Conservation (phyloP, 1,139 yeast species). For the Suhomyces anneliseae region DNA sequence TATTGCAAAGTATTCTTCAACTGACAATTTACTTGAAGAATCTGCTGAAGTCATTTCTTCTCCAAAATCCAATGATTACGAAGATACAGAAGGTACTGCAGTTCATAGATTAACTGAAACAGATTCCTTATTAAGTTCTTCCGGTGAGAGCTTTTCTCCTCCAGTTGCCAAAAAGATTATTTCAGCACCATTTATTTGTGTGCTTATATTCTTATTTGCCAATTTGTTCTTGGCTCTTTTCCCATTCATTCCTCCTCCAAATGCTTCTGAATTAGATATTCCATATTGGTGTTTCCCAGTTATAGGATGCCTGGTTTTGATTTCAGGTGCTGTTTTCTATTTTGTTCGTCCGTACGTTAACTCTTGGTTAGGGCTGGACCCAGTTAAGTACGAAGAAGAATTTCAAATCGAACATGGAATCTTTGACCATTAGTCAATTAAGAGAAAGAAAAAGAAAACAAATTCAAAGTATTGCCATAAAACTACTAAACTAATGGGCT, state of each 20-base stretch:
- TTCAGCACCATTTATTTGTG: slow-evolving; percentile 33
- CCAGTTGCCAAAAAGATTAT: slow-evolving; percentile 10
- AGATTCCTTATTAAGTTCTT: slow-evolving; percentile 4
- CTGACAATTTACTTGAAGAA: neutral
- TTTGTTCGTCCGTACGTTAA: slow-evolving; percentile 11
- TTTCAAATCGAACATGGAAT: neutral
- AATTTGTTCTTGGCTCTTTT: slow-evolving; percentile 55
- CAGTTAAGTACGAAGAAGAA: slow-evolving; percentile 15
- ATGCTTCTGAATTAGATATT: slow-evolving; percentile 24
- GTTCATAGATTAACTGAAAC: slow-evolving; percentile 4
- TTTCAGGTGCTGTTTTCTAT: slow-evolving; percentile 43
- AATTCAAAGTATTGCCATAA: too few species aligned
- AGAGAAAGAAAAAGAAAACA: too few species aligned
- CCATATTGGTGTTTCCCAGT: slow-evolving; percentile 63
- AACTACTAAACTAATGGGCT: too few species aligned
- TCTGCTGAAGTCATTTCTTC: neutral
- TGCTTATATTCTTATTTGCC: slow-evolving; percentile 43
- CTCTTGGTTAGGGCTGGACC: slow-evolving; percentile 11
- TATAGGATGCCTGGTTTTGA: slow-evolving; percentile 49
- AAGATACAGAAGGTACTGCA: neutral
- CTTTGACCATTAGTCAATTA: neutral
- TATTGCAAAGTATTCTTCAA: slow-evolving; percentile 1
- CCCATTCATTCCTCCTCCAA: slow-evolving; percentile 58
- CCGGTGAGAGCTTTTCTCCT: neutral
- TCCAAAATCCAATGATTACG: slow-evolving; percentile 1